Evolutionary conservation across 2,329 filamentous ascomycete species (phyloP), one percentile per base, ranked within the genome.

Genomic region (Mycosphaerella arachidis): DNA sequence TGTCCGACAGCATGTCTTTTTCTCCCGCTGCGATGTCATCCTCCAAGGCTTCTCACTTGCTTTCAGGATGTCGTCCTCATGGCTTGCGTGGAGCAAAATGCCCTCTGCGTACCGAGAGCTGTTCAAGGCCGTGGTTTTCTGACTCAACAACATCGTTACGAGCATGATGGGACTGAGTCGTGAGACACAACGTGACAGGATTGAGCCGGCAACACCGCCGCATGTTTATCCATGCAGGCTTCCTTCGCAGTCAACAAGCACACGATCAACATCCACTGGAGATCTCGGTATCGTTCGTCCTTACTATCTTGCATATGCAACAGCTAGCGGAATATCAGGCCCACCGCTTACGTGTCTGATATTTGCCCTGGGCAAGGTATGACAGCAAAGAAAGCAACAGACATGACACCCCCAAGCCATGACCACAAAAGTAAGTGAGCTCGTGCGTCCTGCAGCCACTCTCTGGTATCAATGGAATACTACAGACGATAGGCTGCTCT

Each of bases 401-500:
- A 10, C 20, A 48, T 48, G 46, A 9, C 20, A 27, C 4, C 13
- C 46, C 8, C 20, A 12, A 30, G 3, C 55, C 10, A 24, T 20
- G 56, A 53, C 48, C 24, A 57, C 29, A 43, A 46, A 50, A 31
- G 57, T 59, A 59, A 59, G 57, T 55, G 12, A 33, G 51, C 57
- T 43, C 33, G 57, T 55, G 57, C 43, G 13, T 48, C 51, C 29
- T 51, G 57, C 57, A 55, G 48, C 48, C 31, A 16, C 35, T 30
- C 18, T 58, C 57, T 30, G 53, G 35, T 55, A 53, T 48, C 43
- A 57, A 35, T 53, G 57, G 56, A 64, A 62, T 31, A 60, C 58
- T n/a, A 63, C 61, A 3, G 53, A 57, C 24, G 56, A 57, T 35
- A 58, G 29, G 37, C 57, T 48, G 51, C 60, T 53, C 29, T 87